phyloP scores from a whole-genome alignment of 257 asterid species.

The Solanum dulcamara region DNA sequence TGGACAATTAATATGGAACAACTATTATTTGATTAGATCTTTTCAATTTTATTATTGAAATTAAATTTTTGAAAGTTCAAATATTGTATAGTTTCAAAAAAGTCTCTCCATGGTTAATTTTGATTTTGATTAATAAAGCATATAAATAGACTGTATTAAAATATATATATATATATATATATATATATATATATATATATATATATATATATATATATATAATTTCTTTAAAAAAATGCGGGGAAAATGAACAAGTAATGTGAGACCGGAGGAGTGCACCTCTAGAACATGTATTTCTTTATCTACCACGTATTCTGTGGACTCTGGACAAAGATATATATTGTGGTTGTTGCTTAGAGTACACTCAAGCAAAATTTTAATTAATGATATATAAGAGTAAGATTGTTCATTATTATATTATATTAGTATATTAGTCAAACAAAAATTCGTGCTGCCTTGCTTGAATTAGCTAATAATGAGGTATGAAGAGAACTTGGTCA shows the following conservation, averaged over 20 bases:
- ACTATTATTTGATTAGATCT: too few relatives aligned
- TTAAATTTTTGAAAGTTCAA: background rate
- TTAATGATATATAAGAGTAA: too few relatives aligned
- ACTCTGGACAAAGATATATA: background rate
- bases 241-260: background rate
- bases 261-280: too few relatives aligned
- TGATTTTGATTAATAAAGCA: background rate
- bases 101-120: background rate
- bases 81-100: background rate
- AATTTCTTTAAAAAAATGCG: too few relatives aligned
- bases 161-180: too few relatives aligned
- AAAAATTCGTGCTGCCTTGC: background rate
- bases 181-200: too few relatives aligned
- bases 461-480: background rate
- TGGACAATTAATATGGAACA: too few relatives aligned
- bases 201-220: too few relatives aligned
- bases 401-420: background rate
- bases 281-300: background rate
- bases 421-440: background rate
- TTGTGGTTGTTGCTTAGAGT: background rate
- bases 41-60: background rate
- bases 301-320: background rate
- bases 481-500: background rate
- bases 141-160: background rate
- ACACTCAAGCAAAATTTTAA: background rate